phyloP scores from a whole-genome alignment of 495 filamentous ascomycete species.

The Penicillium bialowiezense region DNA sequence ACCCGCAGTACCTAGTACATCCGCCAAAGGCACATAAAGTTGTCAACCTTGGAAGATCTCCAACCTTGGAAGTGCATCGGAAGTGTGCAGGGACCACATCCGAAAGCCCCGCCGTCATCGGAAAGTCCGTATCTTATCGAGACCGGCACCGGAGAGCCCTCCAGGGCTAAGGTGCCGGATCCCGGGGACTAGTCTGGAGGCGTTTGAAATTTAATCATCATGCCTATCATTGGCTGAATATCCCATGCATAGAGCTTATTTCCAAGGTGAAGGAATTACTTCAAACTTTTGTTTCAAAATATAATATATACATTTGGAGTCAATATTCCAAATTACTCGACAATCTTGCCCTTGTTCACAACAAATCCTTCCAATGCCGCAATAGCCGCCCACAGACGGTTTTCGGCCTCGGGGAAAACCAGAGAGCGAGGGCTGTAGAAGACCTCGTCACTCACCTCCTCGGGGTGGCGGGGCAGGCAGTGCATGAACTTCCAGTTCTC shows the following conservation, averaged over 20 bases:
- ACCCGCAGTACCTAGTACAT: too few species aligned
- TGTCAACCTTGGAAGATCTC: too few species aligned
- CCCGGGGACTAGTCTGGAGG: too few species aligned
- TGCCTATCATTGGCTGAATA: slow-evolving; percentile 6
- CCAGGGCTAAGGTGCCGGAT: too few species aligned
- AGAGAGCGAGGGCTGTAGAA: slow-evolving; percentile 80
- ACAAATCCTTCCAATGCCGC: slow-evolving; percentile 86
- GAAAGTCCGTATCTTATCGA: neutral
- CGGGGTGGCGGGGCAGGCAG: slow-evolving; percentile 88
- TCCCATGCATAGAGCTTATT: too few species aligned
- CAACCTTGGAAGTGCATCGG: too few species aligned
- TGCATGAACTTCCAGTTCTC: slow-evolving; percentile 97
- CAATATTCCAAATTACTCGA: slow-evolving; percentile 23
- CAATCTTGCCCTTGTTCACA: slow-evolving; percentile 78
- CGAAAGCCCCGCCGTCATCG: slow-evolving; percentile 8
- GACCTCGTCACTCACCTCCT: slow-evolving; percentile 93
- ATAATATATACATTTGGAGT: neutral
- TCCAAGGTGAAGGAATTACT: too few species aligned
- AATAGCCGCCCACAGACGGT: slow-evolving; percentile 86
- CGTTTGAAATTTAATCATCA: slow-evolving; percentile 10
- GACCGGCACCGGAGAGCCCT: neutral
- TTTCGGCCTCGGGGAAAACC: slow-evolving; percentile 93
- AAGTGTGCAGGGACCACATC: slow-evolving; percentile 1
- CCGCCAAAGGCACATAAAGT: too few species aligned
- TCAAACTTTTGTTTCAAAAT: neutral